Evolutionary conservation across 306 rosid species (phyloP), one percentile per base, ranked within the genome.

Genomic region (Citrullus mucosospermus): DNA sequence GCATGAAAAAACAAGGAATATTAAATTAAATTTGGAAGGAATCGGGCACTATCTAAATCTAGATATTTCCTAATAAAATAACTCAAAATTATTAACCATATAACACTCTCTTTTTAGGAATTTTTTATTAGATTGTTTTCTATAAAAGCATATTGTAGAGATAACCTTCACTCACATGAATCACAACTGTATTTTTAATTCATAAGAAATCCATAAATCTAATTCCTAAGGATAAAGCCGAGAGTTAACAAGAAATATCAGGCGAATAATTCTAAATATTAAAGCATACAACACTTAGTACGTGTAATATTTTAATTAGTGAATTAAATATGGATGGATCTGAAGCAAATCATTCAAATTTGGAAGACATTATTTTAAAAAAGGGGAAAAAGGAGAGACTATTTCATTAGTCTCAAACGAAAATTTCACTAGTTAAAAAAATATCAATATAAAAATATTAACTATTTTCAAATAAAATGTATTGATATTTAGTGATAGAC

Each of bases 91-190:
- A 18, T 18, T 54, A 54, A 54, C n/a, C 28, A 18, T 67, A 67
- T 41, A 55, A 10, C 17, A 14, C 9, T 16, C 46, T 39, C 51
- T 20, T 41, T n/a, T 68, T 20, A 11, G 55, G 75, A 68, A 4
- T 41, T 68, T 68, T 41, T 39, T 9, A 68, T 41, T 68, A 18
- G 18, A 68, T 5, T 66, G 16, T 6, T 41, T 41, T 68, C 53
- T 41, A 5, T 13, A 68, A 68, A 43, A 73, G 44, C 61, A 50
- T 32, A 50, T 32, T 51, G 7, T 51, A 28, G 14, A 73, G 46
- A 51, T 73, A 51, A 16, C 5, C 78, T 73, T 51, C 78, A 73
- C 78, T 51, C 78, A 73, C 78, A 73, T 50, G 78, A 50, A 48
- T 20, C 76, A 71, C 76, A 46, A 71, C 76, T 28, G 39, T 70